These are phyloP conservation scores for Penicillium sp. DNA, from an alignment of 2,329 filamentous ascomycete genomes.

Conservation along the genomic window DNA sequence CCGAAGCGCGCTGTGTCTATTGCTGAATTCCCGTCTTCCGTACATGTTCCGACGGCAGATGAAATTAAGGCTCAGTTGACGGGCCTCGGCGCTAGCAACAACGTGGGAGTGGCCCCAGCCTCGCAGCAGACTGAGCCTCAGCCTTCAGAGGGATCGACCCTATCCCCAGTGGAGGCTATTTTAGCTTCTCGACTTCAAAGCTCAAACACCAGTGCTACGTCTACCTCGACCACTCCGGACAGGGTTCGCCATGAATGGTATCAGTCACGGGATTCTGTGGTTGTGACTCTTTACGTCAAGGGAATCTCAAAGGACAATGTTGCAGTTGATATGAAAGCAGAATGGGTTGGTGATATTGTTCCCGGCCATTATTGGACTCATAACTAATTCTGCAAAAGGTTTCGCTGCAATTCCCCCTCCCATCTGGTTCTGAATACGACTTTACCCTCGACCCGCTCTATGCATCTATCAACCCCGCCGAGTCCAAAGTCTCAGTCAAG, in stretches of 20 bases:
- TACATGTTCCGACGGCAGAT: constrained; percentile 34
- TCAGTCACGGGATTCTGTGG: constrained; percentile 53
- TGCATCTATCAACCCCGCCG: constrained; percentile 52
- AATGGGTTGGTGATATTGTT: constrained; percentile 33
- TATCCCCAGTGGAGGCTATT: background rate
- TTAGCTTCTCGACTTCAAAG: background rate
- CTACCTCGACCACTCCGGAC: constrained; percentile 32
- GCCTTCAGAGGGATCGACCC: background rate
- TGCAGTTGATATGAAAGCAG: constrained; percentile 44
- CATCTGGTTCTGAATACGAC: constrained; percentile 47
- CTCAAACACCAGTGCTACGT: background rate
- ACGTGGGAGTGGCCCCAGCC: background rate
- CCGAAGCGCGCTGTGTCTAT: constrained; percentile 40
- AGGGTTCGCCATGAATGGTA: constrained; percentile 64
- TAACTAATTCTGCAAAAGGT: constrained; percentile 30
- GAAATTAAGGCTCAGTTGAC: constrained; percentile 27
- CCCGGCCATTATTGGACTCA: background rate
- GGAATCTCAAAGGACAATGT: constrained; percentile 52
- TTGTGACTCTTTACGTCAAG: constrained; percentile 58
- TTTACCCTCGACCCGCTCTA: constrained; percentile 60
- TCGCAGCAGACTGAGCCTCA: background rate
- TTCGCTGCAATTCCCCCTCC: constrained; percentile 52
- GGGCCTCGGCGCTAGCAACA: constrained; percentile 24
- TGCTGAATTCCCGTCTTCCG: constrained; percentile 46
- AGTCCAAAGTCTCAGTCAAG: constrained; percentile 57